Conservation (phyloP, 352 stramenopile species). For the Phytophthora cactorum region DNA sequence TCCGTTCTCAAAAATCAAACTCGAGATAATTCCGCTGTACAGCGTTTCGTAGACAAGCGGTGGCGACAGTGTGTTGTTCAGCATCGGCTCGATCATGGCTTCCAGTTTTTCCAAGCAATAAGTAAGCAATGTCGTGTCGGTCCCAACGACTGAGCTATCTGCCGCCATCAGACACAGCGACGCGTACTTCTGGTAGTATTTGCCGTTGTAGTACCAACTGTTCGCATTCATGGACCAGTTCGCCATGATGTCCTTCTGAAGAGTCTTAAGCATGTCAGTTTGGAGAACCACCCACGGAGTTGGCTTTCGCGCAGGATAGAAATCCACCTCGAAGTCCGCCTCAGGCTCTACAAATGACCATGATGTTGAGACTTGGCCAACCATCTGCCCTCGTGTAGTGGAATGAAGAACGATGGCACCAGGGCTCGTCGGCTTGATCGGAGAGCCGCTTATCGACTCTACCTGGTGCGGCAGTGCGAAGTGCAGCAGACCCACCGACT, state of each 20-base stretch:
- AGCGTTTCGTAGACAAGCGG: slow-evolving; percentile 70
- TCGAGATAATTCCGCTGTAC: slow-evolving; percentile 66
- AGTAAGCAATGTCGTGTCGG: slow-evolving; percentile 51
- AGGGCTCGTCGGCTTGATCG: slow-evolving; percentile 20
- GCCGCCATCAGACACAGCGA: slow-evolving; percentile 74
- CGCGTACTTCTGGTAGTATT: slow-evolving; percentile 81
- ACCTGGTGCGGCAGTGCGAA: slow-evolving; percentile 74
- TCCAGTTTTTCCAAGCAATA: slow-evolving; percentile 69
- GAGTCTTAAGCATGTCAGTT: slow-evolving; percentile 44
- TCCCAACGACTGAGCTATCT: slow-evolving; percentile 51
- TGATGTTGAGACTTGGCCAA: slow-evolving; percentile 42
- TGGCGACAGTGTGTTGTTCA: slow-evolving; percentile 55
- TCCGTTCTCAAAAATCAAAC: slow-evolving; percentile 47
- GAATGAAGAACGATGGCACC: slow-evolving; percentile 55
- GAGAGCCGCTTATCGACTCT: slow-evolving; percentile 39
- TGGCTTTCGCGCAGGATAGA: slow-evolving; percentile 53
- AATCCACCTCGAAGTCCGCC: slow-evolving; percentile 54
- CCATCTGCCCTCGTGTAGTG: slow-evolving; percentile 58
- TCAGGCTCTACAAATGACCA: slow-evolving; percentile 64
- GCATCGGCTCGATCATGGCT: slow-evolving; percentile 56
- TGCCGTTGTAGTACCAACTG: slow-evolving; percentile 83
- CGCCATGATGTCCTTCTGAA: slow-evolving; percentile 58
- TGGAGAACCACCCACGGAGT: slow-evolving; percentile 36
- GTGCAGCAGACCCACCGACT: slow-evolving; percentile 54
- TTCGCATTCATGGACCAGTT: slow-evolving; percentile 55